Evolutionary conservation across 441 rosid species (phyloP).

Genomic region (Jatropha multifida): DNA sequence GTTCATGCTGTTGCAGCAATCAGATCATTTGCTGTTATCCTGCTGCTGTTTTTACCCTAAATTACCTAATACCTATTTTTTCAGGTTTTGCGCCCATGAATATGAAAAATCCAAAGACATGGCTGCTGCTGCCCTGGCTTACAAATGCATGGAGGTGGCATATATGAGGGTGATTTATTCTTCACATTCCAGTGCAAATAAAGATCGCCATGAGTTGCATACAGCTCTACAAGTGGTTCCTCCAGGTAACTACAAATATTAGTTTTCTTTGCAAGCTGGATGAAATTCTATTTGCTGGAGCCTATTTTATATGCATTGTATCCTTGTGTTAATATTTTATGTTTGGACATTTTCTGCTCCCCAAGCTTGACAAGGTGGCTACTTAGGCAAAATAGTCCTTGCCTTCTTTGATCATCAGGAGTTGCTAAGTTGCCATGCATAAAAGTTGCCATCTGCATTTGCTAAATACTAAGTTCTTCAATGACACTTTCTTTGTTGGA

Average conservation of each 20-base stretch:
- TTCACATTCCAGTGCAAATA: conserved; percentile 57
- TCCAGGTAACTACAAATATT: conserved; percentile 54
- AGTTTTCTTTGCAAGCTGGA: background rate
- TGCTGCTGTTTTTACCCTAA: conserved; percentile 11
- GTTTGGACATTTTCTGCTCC: background rate
- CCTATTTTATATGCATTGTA: background rate
- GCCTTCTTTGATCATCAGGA: background rate
- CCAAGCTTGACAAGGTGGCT: background rate
- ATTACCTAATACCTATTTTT: conserved; percentile 14
- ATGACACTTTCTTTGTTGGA: background rate
- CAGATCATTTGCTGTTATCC: background rate
- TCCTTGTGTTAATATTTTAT: background rate
- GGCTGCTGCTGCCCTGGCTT: conserved; percentile 96
- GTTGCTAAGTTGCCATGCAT: background rate
- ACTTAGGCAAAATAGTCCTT: background rate
- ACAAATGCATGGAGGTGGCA: conserved; percentile 95
- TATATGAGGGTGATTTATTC: conserved; percentile 84
- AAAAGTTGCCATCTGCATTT: conserved; percentile 1
- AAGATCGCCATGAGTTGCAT: conserved; percentile 76
- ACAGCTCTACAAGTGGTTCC: conserved; percentile 73
- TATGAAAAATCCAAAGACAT: conserved; percentile 87
- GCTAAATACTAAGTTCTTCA: background rate
- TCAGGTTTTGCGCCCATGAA: conserved; percentile 92
- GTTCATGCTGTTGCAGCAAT: conserved; percentile 7
- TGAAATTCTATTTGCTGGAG: background rate